Evolutionary conservation across 352 stramenopile species (phyloP).

Genomic region (Phytophthora colocasiae): DNA sequence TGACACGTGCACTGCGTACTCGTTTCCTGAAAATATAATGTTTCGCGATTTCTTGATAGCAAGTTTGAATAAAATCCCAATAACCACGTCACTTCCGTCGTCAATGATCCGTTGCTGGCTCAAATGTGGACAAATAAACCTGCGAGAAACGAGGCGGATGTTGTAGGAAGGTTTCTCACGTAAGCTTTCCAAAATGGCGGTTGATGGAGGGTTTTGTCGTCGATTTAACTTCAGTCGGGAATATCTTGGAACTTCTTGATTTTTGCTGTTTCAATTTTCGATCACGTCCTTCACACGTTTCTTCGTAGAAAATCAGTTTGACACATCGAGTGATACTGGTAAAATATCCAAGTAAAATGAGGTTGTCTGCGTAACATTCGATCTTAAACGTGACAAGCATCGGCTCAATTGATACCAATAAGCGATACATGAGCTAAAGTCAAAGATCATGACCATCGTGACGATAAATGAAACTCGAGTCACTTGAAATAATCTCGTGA

Average conservation of each 20-base stretch:
- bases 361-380: conserved; percentile 2
- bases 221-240: neutral
- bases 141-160: neutral
- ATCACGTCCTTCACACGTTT: conserved; percentile 15
- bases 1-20: conserved; percentile 30
- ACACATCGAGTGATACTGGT: neutral
- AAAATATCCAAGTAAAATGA: neutral
- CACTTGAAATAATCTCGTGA: too few relatives aligned
- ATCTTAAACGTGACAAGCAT: conserved; percentile 1
- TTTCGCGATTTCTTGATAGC: conserved; percentile 38
- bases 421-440: too few relatives aligned
- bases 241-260: neutral
- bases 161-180: neutral
- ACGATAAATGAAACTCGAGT: too few relatives aligned
- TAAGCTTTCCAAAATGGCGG: conserved; percentile 6
- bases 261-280: conserved; percentile 1
- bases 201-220: neutral
- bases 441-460: too few relatives aligned
- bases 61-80: conserved; percentile 30
- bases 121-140: neutral
- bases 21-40: conserved; percentile 24
- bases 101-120: conserved; percentile 13
- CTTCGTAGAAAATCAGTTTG: neutral
- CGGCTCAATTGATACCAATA: neutral
- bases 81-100: neutral